Base-by-base conservation (phyloP, 2,329 filamentous ascomycete species). In the Penicillium fuscoglaucum region DNA sequence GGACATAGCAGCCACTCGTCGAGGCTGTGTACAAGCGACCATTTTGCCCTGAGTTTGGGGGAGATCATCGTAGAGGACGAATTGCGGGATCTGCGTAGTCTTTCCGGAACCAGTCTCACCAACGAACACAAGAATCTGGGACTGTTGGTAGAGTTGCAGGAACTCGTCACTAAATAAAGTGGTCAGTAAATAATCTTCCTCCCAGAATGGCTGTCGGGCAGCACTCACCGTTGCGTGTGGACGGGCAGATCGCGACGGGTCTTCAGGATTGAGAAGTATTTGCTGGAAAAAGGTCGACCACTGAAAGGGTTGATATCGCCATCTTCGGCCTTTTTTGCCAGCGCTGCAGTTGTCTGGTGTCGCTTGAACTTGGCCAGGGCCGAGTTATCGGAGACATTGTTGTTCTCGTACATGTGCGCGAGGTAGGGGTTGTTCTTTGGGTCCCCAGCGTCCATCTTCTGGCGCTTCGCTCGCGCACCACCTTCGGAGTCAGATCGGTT, bases 31-130 rank as follows among this genome's bases (percentile, higher is more conserved):
- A 83, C 95, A 99, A 58, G 93, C 95, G 59, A 99, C 89, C 77
- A 97, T 88, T 81, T 97, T 97, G 73, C 87, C 84, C 67, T 88
- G 87, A 62, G 87, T 81, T 70, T 98, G 91, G 28, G 95, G 93
- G 33, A 97, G 84, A 77, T 99, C 95, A 78, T 99, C 95, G 82
- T 90, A 98, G 41, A 99, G 86, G 65, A 99, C 93, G 75, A 97
- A 99, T 76, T 99, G 95, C 2, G 95, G 95, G 61, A 99, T 98
- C 81, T 99, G 95, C 0, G 95, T 99, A 5, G 95, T 99, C 82
- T 99, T 99, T 80, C 95, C 95, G 66, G 95, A 99, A 86, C 96
- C 95, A 9, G 95, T 99, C 82, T 99, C 95, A 80, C 95, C 95
- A 64, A 99, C 95, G 71, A 99, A 97, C 70, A 99, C 95, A 61